Evolutionary conservation across 495 filamentous ascomycete species (phyloP).

Genomic region (Penicillium macrosclerotiorum): DNA sequence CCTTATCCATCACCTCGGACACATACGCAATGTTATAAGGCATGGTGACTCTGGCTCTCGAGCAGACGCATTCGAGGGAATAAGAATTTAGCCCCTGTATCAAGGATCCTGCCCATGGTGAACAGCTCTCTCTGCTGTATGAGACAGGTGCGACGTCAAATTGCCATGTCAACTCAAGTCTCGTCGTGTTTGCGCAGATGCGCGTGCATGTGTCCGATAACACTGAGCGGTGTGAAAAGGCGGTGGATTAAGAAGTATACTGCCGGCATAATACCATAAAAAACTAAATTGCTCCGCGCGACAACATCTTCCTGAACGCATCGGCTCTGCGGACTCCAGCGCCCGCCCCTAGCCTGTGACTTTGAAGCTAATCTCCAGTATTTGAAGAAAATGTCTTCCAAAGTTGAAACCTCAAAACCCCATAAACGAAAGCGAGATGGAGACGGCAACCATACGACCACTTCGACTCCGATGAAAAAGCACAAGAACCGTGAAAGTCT

Average conservation of each 20-base stretch:
- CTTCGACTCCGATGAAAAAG: slow-evolving; percentile 39
- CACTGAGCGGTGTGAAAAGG: slow-evolving; percentile 7
- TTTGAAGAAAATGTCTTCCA: slow-evolving; percentile 17
- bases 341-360: no score
- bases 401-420: slow-evolving; percentile 24
- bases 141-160: background rate
- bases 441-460: slow-evolving; percentile 28
- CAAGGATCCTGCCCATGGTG: slow-evolving; percentile 19
- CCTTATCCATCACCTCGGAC: no score
- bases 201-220: background rate
- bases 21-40: slow-evolving; percentile 74
- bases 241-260: background rate
- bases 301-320: no score
- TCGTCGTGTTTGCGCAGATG: background rate
- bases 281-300: slow-evolving; percentile 17
- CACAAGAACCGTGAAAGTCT: slow-evolving; percentile 33
- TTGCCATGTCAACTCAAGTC: no score
- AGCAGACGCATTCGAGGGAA: slow-evolving; percentile 2
- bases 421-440: slow-evolving; percentile 42
- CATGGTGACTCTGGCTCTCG: slow-evolving; percentile 40
- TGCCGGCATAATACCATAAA: slow-evolving; percentile 21
- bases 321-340: no score
- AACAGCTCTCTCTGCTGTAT: background rate
- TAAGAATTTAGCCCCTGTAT: background rate
- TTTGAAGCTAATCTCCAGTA: slow-evolving; percentile 15